Conservation (phyloP, 768 basidiomycete species). For the Amanita molliuscula region DNA sequence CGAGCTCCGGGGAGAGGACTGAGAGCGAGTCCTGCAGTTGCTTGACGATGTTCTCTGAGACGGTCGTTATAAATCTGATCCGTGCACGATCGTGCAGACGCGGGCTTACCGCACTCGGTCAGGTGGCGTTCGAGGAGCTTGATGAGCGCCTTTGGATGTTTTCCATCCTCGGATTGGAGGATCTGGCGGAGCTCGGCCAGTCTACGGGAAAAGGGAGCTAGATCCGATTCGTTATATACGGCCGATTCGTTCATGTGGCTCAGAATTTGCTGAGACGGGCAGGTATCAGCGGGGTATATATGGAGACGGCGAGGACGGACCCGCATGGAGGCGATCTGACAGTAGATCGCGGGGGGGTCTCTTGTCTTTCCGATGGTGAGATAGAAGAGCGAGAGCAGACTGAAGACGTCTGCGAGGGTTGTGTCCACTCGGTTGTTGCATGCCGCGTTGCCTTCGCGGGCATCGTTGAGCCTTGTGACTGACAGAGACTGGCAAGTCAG, state of each 20-base stretch:
- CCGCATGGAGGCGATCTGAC: constrained; percentile 92
- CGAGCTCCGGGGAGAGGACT: constrained; percentile 81
- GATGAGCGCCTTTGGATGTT: constrained; percentile 79
- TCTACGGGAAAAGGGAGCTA: constrained; percentile 78
- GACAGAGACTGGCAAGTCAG: constrained; percentile 14
- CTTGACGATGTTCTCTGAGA: constrained; percentile 61
- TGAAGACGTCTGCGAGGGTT: constrained; percentile 92
- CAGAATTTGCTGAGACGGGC: constrained; percentile 67
- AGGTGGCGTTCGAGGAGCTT: constrained; percentile 86
- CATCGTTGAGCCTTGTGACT: constrained; percentile 89
- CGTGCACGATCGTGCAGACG: constrained; percentile 1
- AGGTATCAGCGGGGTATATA: constrained; percentile 9
- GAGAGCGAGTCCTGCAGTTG: constrained; percentile 79
- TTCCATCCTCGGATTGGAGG: constrained; percentile 70
- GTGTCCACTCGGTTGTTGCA: constrained; percentile 91
- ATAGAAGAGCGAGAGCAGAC: constrained; percentile 91
- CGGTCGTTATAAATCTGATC: not conserved
- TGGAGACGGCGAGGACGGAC: constrained; percentile 41
- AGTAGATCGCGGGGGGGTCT: constrained; percentile 91
- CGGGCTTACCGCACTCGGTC: constrained; percentile 78
- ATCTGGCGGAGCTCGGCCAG: constrained; percentile 77
- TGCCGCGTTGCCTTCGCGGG: constrained; percentile 66
- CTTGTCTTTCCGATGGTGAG: constrained; percentile 94
- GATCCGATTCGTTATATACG: constrained; percentile 86
- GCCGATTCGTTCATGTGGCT: constrained; percentile 94